Conservation (phyloP, 2,329 filamentous ascomycete genomes). For the Colletotrichum tofieldiae region DNA sequence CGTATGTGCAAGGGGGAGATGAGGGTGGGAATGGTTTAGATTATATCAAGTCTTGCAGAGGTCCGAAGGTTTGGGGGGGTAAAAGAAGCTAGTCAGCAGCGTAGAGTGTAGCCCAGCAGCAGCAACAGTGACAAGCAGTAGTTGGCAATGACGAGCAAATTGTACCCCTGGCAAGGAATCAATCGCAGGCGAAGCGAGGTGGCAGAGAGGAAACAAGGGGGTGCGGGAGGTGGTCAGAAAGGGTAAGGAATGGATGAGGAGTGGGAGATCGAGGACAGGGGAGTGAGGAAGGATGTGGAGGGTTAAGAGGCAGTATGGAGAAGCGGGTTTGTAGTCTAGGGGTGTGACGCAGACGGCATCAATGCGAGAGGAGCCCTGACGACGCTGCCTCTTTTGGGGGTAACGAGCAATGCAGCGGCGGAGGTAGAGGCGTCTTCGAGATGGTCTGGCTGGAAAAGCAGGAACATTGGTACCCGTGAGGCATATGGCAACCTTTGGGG, state of each 20-base stretch:
- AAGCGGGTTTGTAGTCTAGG: slow-evolving; percentile 28
- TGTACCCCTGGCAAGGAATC: slow-evolving; percentile 24
- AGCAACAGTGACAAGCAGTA: background rate
- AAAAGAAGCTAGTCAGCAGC: slow-evolving; percentile 4
- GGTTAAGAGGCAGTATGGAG: slow-evolving; percentile 21
- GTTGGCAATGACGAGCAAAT: slow-evolving; percentile 16
- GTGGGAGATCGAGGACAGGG: background rate
- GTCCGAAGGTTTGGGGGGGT: background rate
- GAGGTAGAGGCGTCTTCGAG: slow-evolving; percentile 2
- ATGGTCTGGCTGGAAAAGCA: slow-evolving; percentile 22
- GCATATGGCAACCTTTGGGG: slow-evolving; percentile 6
- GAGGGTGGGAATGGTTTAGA: slow-evolving; percentile 13
- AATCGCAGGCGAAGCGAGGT: slow-evolving; percentile 37
- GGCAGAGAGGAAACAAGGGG: slow-evolving; percentile 24
- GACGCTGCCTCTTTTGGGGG: slow-evolving; percentile 30
- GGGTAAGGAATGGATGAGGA: slow-evolving; percentile 16
- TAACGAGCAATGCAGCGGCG: slow-evolving; percentile 14
- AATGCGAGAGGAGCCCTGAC: slow-evolving; percentile 32
- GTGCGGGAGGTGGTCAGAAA: slow-evolving; percentile 4
- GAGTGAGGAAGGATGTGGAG: slow-evolving; percentile 4
- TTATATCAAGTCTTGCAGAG: slow-evolving; percentile 21
- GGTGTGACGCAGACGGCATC: slow-evolving; percentile 39
- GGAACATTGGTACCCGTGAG: slow-evolving; percentile 9
- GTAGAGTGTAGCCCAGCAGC: slow-evolving; percentile 7
- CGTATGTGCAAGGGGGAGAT: background rate